Conservation (phyloP, 352 stramenopile species). For the Stephanocyclus meneghinianus region DNA sequence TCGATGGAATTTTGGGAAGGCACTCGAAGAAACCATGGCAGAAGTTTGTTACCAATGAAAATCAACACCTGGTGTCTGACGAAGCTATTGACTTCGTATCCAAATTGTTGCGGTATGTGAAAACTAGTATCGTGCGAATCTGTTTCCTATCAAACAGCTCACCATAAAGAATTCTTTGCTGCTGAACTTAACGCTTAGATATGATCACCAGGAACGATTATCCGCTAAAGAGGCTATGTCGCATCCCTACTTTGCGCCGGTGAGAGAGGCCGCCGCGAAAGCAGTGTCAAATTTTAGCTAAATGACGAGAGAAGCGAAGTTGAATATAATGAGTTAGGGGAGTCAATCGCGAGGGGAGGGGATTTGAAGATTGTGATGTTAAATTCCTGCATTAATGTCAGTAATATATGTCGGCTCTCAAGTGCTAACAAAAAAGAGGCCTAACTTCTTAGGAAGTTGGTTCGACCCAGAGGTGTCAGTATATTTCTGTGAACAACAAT, state of each 20-base stretch:
- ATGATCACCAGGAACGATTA: slow-evolving; percentile 94
- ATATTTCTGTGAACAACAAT: too few species aligned
- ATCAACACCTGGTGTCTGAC: slow-evolving; percentile 93
- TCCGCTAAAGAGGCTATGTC: slow-evolving; percentile 98
- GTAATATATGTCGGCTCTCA: too few species aligned
- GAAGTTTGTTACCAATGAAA: slow-evolving; percentile 97
- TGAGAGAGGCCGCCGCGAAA: slow-evolving; percentile 82
- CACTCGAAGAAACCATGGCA: slow-evolving; percentile 98
- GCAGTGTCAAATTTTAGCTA: slow-evolving; percentile 24
- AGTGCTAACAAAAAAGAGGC: too few species aligned
- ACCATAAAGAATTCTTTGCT: background rate
- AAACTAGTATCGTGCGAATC: background rate
- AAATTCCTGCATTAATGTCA: background rate
- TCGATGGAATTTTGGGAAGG: slow-evolving; percentile 95
- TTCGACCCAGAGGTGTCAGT: too few species aligned
- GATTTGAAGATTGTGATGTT: background rate
- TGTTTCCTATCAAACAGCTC: slow-evolving; percentile 5
- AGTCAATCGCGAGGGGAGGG: background rate
- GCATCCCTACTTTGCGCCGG: slow-evolving; percentile 96
- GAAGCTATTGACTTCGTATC: slow-evolving; percentile 96
- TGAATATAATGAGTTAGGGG: background rate
- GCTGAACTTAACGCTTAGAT: slow-evolving; percentile 48
- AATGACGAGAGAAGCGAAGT: background rate
- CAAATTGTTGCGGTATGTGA: slow-evolving; percentile 83
- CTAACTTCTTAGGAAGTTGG: too few species aligned